These are phyloP conservation scores for Neonothopanus nambi DNA, from an alignment of 1,284 basidiomycete genomes.

Conservation along the genomic window DNA sequence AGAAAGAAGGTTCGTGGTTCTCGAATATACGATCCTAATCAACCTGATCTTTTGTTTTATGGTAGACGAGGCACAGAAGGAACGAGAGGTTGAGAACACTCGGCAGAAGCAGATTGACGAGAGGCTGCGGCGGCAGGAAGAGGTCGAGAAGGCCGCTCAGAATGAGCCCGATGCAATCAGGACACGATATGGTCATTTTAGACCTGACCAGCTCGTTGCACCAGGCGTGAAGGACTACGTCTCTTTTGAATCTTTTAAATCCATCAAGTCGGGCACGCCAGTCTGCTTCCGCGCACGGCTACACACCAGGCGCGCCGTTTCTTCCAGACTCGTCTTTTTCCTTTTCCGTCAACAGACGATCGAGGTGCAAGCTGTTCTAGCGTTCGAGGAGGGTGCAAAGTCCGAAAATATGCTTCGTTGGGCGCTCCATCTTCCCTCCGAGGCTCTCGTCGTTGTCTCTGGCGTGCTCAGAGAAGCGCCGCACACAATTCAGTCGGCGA, in stretches of 20 bases:
- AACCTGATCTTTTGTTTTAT: no score
- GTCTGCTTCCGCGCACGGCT: conserved; percentile 89
- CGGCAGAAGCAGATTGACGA: not conserved
- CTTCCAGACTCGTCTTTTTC: conserved; percentile 93
- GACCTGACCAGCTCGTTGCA: not conserved
- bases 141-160: conserved; percentile 2
- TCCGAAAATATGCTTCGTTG: conserved; percentile 99
- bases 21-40: no score
- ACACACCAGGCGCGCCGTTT: conserved; percentile 88
- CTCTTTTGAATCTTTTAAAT: conserved; percentile 66
- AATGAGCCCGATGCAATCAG: conserved; percentile 4
- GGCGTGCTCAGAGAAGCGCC: conserved; percentile 77
- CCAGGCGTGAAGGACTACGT: not conserved
- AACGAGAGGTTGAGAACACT: no score
- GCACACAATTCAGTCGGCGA: conserved; percentile 88
- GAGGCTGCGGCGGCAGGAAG: not conserved
- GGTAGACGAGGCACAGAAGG: no score
- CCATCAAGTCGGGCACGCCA: conserved; percentile 58
- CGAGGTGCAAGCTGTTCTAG: conserved; percentile 84
- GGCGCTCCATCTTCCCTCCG: conserved; percentile 75
- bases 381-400: conserved; percentile 69
- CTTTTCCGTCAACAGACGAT: conserved; percentile 87
- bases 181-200: conserved; percentile 4
- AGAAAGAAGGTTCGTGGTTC: no score
- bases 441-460: conserved; percentile 92